These are phyloP conservation scores for Kitagawia praeruptora DNA, from an alignment of 129 eudicot genomes.

Conservation along the genomic window DNA sequence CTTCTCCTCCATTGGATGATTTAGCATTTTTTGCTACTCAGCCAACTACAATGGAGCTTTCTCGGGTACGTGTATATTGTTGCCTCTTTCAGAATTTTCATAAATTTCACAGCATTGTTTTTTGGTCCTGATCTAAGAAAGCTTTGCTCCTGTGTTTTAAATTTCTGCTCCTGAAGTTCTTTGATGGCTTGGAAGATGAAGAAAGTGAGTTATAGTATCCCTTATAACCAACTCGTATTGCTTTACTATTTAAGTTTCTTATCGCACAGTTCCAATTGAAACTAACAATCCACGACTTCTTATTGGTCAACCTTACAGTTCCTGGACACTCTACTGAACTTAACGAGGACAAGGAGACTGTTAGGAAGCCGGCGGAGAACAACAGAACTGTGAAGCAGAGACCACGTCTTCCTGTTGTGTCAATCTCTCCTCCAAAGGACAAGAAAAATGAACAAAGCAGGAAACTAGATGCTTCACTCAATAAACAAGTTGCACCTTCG, in stretches of 20 bases:
- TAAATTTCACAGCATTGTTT: neutral
- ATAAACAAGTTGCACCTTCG: slow-evolving; percentile 30
- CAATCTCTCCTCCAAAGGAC: slow-evolving; percentile 26
- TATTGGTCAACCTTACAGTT: slow-evolving; percentile 38
- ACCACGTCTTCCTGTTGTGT: slow-evolving; percentile 22
- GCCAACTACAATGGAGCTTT: slow-evolving; percentile 52
- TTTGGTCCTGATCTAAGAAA: slow-evolving; percentile 20
- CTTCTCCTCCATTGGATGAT: slow-evolving; percentile 94
- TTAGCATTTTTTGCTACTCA: slow-evolving; percentile 61
- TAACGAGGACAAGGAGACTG: slow-evolving; percentile 32
- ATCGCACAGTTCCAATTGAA: slow-evolving; percentile 30
- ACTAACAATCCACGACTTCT: slow-evolving; percentile 7
- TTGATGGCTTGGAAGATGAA: slow-evolving; percentile 87
- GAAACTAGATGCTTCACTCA: slow-evolving; percentile 35
- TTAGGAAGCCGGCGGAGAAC: slow-evolving; percentile 28
- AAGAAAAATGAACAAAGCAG: slow-evolving; percentile 23
- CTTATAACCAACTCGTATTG: slow-evolving; percentile 10
- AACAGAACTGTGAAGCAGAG: slow-evolving; percentile 22
- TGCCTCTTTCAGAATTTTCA: neutral
- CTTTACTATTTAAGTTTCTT: slow-evolving; percentile 32
- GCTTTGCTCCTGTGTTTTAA: slow-evolving; percentile 14
- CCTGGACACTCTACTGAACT: slow-evolving; percentile 32
- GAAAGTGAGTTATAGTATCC: slow-evolving; percentile 63
- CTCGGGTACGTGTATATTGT: slow-evolving; percentile 35
- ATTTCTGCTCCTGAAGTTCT: slow-evolving; percentile 44